Conservation (phyloP, 2,329 filamentous ascomycete species). For the Claviceps lovelessii region DNA sequence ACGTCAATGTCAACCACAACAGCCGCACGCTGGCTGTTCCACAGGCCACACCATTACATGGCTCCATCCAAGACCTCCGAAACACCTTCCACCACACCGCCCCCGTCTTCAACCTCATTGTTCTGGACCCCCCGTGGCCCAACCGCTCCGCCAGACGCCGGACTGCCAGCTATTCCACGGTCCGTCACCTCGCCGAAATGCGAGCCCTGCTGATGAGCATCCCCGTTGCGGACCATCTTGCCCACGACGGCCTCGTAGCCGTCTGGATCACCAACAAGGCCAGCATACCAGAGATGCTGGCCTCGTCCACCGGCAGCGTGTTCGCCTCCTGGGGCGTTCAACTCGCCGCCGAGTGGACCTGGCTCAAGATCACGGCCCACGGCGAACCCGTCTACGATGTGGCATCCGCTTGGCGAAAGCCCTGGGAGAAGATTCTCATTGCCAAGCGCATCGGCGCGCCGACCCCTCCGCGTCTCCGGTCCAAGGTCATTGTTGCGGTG, state of each 20-base stretch:
- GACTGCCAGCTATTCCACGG: slow-evolving; percentile 33
- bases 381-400: slow-evolving; percentile 52
- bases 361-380: slow-evolving; percentile 55
- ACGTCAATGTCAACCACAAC: background rate
- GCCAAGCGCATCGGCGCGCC: slow-evolving; percentile 28
- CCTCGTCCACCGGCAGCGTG: slow-evolving; percentile 38
- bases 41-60: slow-evolving; percentile 36
- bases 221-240: slow-evolving; percentile 41
- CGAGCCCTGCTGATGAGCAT: slow-evolving; percentile 35
- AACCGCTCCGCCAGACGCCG: slow-evolving; percentile 58
- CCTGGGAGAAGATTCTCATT: slow-evolving; percentile 61
- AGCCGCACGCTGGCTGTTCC: slow-evolving; percentile 1
- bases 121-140: slow-evolving; percentile 71
- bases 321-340: slow-evolving; percentile 55
- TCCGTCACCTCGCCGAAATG: slow-evolving; percentile 31
- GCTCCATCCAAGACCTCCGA: slow-evolving; percentile 29
- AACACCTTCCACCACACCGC: slow-evolving; percentile 26
- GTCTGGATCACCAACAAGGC: slow-evolving; percentile 69
- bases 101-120: slow-evolving; percentile 48
- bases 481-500: slow-evolving; percentile 51
- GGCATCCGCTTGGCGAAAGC: slow-evolving; percentile 52
- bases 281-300: slow-evolving; percentile 40
- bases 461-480: slow-evolving; percentile 12
- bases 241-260: slow-evolving; percentile 43
- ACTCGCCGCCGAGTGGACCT: slow-evolving; percentile 57